Conservation (phyloP, 2,329 filamentous ascomycete genomes). For the Bipolaris sorokiniana region DNA sequence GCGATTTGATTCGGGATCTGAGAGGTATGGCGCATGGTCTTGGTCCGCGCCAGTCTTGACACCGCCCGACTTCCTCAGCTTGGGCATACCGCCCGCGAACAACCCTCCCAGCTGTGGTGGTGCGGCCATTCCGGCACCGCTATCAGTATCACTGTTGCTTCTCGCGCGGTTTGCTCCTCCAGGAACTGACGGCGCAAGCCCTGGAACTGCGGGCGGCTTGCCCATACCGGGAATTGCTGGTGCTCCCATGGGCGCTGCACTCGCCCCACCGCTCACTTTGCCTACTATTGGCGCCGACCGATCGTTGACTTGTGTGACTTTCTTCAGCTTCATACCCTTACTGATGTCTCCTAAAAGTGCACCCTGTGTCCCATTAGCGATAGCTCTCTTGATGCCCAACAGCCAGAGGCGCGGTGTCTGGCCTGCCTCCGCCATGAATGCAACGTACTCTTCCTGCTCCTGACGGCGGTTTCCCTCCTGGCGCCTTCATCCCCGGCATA, state of each 20-base stretch:
- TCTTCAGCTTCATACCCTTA: conserved; percentile 81
- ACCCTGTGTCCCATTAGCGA: conserved; percentile 62
- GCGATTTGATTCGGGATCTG: conserved; percentile 72
- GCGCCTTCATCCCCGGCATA: conserved; percentile 45
- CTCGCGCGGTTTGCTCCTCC: conserved; percentile 61
- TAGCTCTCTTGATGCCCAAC: conserved; percentile 4
- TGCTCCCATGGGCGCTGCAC: conserved; percentile 70
- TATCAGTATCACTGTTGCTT: conserved; percentile 78
- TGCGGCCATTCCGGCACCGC: conserved; percentile 31
- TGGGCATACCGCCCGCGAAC: conserved; percentile 94
- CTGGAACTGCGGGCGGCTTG: conserved; percentile 58
- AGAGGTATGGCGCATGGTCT: conserved; percentile 74
- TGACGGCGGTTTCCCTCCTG: conserved; percentile 37
- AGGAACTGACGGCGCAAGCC: conserved; percentile 74
- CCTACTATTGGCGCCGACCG: conserved; percentile 79
- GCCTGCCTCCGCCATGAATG: neutral
- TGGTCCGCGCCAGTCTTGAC: conserved; percentile 62
- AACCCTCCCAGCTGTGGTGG: conserved; percentile 83
- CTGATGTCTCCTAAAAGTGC: conserved; percentile 86
- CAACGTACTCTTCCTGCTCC: conserved; percentile 47
- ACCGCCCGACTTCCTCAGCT: conserved; percentile 85
- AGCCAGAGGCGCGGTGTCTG: conserved; percentile 1
- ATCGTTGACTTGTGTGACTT: conserved; percentile 83
- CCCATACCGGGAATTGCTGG: conserved; percentile 76
- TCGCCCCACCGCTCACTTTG: conserved; percentile 61